Percentiles rank a stretch among this genome's conserved stretches.
phyloP scores from a whole-genome alignment of 257 asterid species.

The Solanum chmielewskii region DNA sequence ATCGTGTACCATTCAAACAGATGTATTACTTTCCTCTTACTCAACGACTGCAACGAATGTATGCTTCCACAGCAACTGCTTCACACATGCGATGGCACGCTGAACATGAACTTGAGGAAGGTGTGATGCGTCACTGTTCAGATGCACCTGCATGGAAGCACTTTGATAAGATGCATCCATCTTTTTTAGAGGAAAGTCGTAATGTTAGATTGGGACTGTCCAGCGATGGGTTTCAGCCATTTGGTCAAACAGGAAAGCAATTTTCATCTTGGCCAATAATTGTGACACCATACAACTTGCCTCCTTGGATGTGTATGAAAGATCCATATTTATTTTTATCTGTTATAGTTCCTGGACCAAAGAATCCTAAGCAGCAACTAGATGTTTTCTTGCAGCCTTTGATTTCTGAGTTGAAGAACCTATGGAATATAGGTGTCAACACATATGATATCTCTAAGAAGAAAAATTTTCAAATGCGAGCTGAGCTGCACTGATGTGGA shows the following conservation, averaged over 20 bases:
- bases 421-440: background rate
- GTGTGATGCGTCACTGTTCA: background rate
- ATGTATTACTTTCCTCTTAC: background rate
- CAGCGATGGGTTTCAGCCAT: background rate
- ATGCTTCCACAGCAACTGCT: background rate
- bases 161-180: background rate
- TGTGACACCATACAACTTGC: background rate
- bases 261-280: background rate
- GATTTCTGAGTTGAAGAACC: background rate
- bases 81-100: background rate
- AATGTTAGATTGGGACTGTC: background rate
- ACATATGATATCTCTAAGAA: background rate
- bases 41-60: background rate
- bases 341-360: background rate
- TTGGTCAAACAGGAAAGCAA: background rate
- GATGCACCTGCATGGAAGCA: background rate
- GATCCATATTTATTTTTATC: background rate
- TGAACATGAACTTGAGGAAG: background rate
- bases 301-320: background rate
- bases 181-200: background rate
- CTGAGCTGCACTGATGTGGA: background rate
- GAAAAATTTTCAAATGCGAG: background rate
- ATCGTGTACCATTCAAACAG: background rate
- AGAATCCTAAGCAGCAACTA: background rate
- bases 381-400: background rate